These are phyloP conservation scores for Agaricus subrufescens DNA, from an alignment of 768 basidiomycete genomes.

Conservation along the genomic window DNA sequence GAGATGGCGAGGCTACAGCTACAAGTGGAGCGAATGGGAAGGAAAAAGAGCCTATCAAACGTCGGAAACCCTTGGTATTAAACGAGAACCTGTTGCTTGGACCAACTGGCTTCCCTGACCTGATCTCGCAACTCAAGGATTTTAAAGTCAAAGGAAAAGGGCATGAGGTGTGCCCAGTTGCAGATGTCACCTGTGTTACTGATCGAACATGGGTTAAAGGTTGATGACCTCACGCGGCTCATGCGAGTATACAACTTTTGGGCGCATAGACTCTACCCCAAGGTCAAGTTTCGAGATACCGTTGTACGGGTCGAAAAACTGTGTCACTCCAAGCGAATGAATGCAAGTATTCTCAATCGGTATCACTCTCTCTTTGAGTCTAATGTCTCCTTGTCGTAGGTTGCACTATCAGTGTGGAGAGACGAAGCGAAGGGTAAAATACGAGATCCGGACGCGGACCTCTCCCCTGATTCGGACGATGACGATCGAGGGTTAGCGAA, in stretches of 20 bases:
- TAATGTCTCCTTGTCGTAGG: slow-evolving; percentile 32
- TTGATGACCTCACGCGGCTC: slow-evolving; percentile 74
- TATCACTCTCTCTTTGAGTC: not conserved
- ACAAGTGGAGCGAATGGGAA: slow-evolving; percentile 19
- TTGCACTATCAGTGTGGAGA: slow-evolving; percentile 69
- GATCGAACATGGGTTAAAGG: slow-evolving; percentile 36
- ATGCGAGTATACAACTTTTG: slow-evolving; percentile 90
- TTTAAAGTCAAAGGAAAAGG: slow-evolving; percentile 88
- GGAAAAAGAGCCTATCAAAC: slow-evolving; percentile 32
- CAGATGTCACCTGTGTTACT: not conserved
- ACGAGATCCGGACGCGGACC: slow-evolving; percentile 13
- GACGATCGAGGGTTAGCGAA: slow-evolving; percentile 15
- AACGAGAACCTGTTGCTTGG: slow-evolving; percentile 76
- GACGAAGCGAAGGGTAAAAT: slow-evolving; percentile 52
- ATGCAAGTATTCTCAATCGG: slow-evolving; percentile 44
- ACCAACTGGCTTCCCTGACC: slow-evolving; percentile 70
- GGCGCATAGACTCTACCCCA: slow-evolving; percentile 91
- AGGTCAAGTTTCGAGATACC: slow-evolving; percentile 82
- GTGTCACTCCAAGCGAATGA: slow-evolving; percentile 82
- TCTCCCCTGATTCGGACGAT: slow-evolving; percentile 13
- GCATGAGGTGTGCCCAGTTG: slow-evolving; percentile 61
- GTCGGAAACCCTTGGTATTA: slow-evolving; percentile 51
- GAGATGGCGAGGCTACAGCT: slow-evolving; percentile 22
- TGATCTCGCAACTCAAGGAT: slow-evolving; percentile 71
- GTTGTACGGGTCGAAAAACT: slow-evolving; percentile 82